Conservation (phyloP, 1,139 yeast species). For the Lizanozyma gosingica region DNA sequence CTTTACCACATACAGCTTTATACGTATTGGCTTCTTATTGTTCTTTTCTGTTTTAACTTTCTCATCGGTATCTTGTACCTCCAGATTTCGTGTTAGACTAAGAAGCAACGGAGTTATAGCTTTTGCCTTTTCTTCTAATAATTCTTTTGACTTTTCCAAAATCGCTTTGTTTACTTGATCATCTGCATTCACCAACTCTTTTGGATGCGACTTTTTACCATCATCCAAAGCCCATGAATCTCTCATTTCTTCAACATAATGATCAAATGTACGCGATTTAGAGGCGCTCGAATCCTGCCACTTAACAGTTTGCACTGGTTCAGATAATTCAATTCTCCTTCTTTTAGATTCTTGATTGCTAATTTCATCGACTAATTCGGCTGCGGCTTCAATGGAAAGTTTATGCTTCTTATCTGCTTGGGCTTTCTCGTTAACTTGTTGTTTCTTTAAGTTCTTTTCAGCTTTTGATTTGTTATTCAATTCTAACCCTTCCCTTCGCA, state of each 20-base stretch:
- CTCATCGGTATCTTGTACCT: slow-evolving; percentile 23
- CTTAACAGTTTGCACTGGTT: slow-evolving; percentile 20
- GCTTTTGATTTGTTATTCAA: slow-evolving; percentile 32
- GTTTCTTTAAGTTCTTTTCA: slow-evolving; percentile 25
- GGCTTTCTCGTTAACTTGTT: slow-evolving; percentile 11
- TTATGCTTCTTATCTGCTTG: slow-evolving; percentile 12
- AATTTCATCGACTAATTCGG: slow-evolving; percentile 21
- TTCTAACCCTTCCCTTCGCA: slow-evolving; percentile 40
- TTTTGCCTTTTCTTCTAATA: slow-evolving; percentile 1
- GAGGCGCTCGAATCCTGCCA: neutral
- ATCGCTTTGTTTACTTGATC: neutral
- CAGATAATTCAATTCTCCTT: slow-evolving; percentile 47
- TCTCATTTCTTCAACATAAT: slow-evolving; percentile 8
- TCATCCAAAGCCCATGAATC: slow-evolving; percentile 17
- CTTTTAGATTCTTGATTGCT: slow-evolving; percentile 38
- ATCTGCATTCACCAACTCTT: slow-evolving; percentile 13
- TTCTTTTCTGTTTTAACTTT: slow-evolving; percentile 14
- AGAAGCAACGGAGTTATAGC: neutral
- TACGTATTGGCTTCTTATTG: slow-evolving; percentile 12
- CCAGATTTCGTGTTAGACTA: slow-evolving; percentile 3
- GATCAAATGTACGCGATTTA: neutral
- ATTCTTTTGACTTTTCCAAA: slow-evolving; percentile 9
- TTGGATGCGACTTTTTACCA: slow-evolving; percentile 18
- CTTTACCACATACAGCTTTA: slow-evolving; percentile 8
- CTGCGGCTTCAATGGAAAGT: slow-evolving; percentile 22